Base-by-base conservation (phyloP, 768 basidiomycete species). In the Boletellus ananiceps region DNA sequence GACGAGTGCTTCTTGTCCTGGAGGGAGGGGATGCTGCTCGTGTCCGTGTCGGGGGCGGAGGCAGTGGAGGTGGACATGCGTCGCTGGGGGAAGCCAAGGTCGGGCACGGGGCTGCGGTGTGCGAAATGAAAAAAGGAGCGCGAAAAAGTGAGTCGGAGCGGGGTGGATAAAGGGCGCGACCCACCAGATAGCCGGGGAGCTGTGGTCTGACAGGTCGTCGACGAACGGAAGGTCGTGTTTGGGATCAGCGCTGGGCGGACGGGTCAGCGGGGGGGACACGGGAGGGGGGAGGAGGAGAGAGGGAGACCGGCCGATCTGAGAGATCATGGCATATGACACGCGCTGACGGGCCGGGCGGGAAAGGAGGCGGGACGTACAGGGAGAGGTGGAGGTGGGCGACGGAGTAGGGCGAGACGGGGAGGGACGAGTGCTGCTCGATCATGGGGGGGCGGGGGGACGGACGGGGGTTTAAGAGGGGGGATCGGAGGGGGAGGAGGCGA, bases 41-140 rank as follows among this genome's bases (percentile, higher is more conserved):
- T 33, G 68, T 88, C 86, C 2, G 69, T 73, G 70, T 86, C 85
- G 34, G 82, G 76, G 14, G 77, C 74, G 14, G 86, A 87, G 50
- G 80, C 76, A 44, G 81, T 83, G 55, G 84, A 86, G 65, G 78
- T 76, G 68, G 88, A 88, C 88, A 90, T 88, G 62, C 86, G 84
- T 62, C 86, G 77, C 49, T 55, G 55, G 51, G 61, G 29, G 40
- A 85, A 81, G 67, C 81, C 80, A 55, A 79, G 60, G 66, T 77
- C 80, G 53, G 74, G 58, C 40, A 76, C 71, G 51, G 71, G 59
- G 60, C 73, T 75, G 63, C 41, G 13, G 39, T 13, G 46, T 46
- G 40, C 23, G 25, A 50, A 33, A 44, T 36, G 46, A 36, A 45
- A 55, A 43, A 58, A 56, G 54, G 37, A 36, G 39, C 49, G 47